phyloP scores from a whole-genome alignment of 2,329 filamentous ascomycete species.

The Cladosporium sp. region DNA sequence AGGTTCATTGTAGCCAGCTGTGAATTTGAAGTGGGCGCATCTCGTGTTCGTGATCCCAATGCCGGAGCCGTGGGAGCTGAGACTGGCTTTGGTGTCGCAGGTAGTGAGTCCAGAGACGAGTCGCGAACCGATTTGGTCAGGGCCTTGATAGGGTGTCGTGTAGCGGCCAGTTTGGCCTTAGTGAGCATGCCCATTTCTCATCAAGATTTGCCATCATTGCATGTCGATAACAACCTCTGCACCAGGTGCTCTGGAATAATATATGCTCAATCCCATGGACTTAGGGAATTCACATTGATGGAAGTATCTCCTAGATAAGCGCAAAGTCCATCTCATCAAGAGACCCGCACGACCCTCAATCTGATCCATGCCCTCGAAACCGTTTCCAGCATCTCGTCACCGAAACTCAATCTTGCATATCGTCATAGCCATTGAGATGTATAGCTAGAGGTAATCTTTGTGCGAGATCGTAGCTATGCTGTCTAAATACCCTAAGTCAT shows the following conservation, averaged over 20 bases:
- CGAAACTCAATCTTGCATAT: slow-evolving; percentile 7
- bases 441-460: background rate
- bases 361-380: background rate
- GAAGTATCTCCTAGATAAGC: too few relatives aligned
- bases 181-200: slow-evolving; percentile 2
- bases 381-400: background rate
- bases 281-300: too few relatives aligned
- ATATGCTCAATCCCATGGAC: too few relatives aligned
- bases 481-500: too few relatives aligned
- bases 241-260: too few relatives aligned
- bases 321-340: background rate
- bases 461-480: too few relatives aligned
- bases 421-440: slow-evolving; percentile 6
- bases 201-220: background rate
- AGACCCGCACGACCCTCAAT: background rate
- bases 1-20: background rate
- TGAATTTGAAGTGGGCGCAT: background rate
- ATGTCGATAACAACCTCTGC: background rate
- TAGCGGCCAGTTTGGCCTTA: slow-evolving; percentile 9
- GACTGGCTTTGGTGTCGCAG: background rate
- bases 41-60: background rate
- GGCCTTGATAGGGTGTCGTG: background rate
- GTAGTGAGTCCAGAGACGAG: background rate
- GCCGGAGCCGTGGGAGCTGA: background rate
- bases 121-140: background rate